Evolutionary conservation across 2,329 filamentous ascomycete genomes (phyloP).

Genomic region (Cercospora sesami): DNA sequence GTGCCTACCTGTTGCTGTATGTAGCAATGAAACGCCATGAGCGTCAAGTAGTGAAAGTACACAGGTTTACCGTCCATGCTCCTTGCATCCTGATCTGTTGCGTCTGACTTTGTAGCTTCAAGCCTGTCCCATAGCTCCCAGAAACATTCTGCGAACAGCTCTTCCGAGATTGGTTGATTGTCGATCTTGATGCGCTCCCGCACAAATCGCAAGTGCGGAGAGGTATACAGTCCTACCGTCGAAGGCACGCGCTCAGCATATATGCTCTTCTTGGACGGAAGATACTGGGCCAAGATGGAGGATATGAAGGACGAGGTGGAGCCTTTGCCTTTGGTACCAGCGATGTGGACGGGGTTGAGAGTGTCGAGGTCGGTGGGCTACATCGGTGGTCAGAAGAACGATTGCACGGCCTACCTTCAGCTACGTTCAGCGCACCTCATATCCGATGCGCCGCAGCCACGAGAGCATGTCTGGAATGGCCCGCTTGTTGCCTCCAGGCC

Average conservation of each 20-base stretch:
- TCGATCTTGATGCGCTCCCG: constrained; percentile 83
- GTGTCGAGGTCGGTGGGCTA: constrained; percentile 62
- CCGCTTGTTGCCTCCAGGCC: constrained; percentile 68
- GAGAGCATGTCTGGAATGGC: constrained; percentile 80
- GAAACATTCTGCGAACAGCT: constrained; percentile 72
- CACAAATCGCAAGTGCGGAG: constrained; percentile 79
- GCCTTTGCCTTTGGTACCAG: constrained; percentile 93
- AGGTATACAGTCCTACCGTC: constrained; percentile 74
- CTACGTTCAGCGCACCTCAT: constrained; percentile 58
- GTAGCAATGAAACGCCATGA: constrained; percentile 85
- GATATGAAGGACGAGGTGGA: constrained; percentile 83
- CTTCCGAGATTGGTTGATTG: constrained; percentile 66
- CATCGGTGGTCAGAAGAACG: constrained; percentile 16
- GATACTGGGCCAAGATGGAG: constrained; percentile 69
- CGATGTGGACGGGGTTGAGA: constrained; percentile 73
- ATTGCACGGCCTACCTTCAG: constrained; percentile 3
- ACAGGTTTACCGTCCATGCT: constrained; percentile 69
- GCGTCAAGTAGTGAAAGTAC: constrained; percentile 88
- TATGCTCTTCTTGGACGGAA: constrained; percentile 42
- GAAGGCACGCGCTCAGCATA: constrained; percentile 33
- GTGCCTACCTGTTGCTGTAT: constrained; percentile 71
- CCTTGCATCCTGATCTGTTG: constrained; percentile 52
- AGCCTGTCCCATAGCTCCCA: constrained; percentile 79
- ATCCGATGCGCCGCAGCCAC: constrained; percentile 74
- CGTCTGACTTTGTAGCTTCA: constrained; percentile 54